Percentiles rank a stretch among this genome's conserved stretches.
Conservation (phyloP, 352 stramenopile species). For the Achlya hypogyna region DNA sequence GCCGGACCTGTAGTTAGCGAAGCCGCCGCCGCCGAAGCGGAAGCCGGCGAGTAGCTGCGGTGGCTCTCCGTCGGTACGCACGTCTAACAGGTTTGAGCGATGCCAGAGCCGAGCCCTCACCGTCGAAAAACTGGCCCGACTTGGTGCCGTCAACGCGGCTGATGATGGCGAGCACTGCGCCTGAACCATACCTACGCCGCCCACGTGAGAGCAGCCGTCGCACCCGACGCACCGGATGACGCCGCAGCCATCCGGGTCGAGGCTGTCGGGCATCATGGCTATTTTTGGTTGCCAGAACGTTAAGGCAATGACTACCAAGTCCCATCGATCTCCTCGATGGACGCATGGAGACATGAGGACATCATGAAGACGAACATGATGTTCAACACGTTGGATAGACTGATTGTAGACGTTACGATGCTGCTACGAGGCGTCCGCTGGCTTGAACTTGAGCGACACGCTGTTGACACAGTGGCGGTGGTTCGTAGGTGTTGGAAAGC, state of each 20-base stretch:
- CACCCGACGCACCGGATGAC: background rate
- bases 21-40: slow-evolving; percentile 10
- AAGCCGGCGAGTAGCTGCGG: slow-evolving; percentile 6
- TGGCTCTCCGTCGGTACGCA: background rate
- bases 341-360: no score
- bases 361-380: no score
- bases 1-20: slow-evolving; percentile 10
- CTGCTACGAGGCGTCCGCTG: background rate
- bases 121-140: slow-evolving; percentile 8
- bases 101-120: background rate
- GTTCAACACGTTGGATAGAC: no score
- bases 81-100: background rate
- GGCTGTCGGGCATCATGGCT: background rate
- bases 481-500: slow-evolving; percentile 78
- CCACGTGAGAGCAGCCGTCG: background rate
- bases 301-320: no score
- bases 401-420: background rate
- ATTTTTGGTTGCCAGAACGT: no score
- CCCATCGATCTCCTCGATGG: no score
- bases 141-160: slow-evolving; percentile 9
- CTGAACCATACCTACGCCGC: slow-evolving; percentile 5
- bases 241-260: slow-evolving; percentile 7
- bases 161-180: slow-evolving; percentile 4
- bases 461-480: slow-evolving; percentile 89
- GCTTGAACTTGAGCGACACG: slow-evolving; percentile 75